These are phyloP conservation scores for Alternaria triticimaculans DNA, from an alignment of 2,329 filamentous ascomycete genomes.

Conservation along the genomic window DNA sequence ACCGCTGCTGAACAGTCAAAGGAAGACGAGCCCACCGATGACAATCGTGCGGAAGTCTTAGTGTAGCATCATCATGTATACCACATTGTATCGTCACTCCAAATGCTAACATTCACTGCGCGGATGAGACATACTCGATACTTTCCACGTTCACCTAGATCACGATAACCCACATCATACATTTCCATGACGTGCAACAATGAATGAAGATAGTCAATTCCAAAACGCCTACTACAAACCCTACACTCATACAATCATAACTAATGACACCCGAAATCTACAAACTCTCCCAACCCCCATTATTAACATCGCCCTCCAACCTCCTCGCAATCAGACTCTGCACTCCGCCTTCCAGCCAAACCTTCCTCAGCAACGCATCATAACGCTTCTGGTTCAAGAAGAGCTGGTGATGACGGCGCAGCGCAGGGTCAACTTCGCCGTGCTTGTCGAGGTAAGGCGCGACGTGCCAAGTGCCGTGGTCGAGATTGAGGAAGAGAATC, in stretches of 20 bases:
- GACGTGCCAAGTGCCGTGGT: slow-evolving; percentile 80
- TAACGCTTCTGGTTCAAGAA: slow-evolving; percentile 95
- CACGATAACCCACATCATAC: no score
- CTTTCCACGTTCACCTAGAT: no score
- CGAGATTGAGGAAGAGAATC: slow-evolving; percentile 82
- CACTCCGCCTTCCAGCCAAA: slow-evolving; percentile 86
- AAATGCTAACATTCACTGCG: no score
- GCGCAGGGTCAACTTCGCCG: slow-evolving; percentile 91
- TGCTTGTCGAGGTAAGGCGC: slow-evolving; percentile 96
- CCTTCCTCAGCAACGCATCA: slow-evolving; percentile 81
- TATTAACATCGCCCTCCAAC: slow-evolving; percentile 94
- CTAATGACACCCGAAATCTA: slow-evolving; percentile 22
- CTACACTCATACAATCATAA: not conserved
- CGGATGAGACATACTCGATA: no score
- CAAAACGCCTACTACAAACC: not conserved
- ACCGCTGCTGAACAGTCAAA: not conserved
- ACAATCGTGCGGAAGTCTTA: not conserved
- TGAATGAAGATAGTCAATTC: not conserved
- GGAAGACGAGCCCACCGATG: not conserved
- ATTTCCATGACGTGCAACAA: no score
- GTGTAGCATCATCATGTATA: not conserved
- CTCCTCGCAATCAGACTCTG: slow-evolving; percentile 89
- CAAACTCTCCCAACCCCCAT: slow-evolving; percentile 89
- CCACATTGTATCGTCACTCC: not conserved
- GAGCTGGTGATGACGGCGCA: slow-evolving; percentile 83